Evolutionary conservation across 129 eudicot genomes (phyloP).

Genomic region (Tanacetum coccineum): DNA sequence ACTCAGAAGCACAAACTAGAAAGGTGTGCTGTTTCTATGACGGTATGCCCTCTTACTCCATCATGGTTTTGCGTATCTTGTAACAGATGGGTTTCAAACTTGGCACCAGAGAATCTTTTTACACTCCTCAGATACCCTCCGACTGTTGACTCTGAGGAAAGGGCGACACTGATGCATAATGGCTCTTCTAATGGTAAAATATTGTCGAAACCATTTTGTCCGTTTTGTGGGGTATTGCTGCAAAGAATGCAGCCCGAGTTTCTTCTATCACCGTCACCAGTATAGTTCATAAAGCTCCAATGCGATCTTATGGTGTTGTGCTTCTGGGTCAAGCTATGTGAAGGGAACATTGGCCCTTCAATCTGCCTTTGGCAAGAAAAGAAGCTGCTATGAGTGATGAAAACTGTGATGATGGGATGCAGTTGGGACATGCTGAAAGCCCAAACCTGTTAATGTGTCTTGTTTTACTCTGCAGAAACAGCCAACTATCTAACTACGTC

Average conservation of each 20-base stretch:
- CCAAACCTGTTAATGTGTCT: no score
- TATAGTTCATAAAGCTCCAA: constrained; percentile 24
- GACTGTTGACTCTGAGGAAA: background rate
- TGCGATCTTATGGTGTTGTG: background rate
- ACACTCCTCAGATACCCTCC: constrained; percentile 41
- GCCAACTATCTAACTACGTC: no score
- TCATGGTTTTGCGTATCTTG: constrained; percentile 81
- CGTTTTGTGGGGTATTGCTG: constrained; percentile 83
- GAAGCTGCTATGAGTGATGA: no score
- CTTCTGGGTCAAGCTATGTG: no score
- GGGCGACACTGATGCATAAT: constrained; percentile 6
- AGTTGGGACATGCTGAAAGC: no score
- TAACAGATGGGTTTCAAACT: constrained; percentile 48
- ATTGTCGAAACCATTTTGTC: constrained; percentile 53
- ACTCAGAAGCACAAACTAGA: constrained; percentile 43
- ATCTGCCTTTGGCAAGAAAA: no score
- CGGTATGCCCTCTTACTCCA: constrained; percentile 54
- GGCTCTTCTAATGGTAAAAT: constrained; percentile 4
- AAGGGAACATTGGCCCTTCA: no score
- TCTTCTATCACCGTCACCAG: constrained; percentile 53
- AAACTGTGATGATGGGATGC: no score
- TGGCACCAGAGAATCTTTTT: constrained; percentile 55
- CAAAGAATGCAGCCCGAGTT: constrained; percentile 63
- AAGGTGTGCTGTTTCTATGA: constrained; percentile 73
- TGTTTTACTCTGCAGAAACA: no score